A percentile compares a stretch with the other conserved stretches of the same genome.
phyloP scores from a whole-genome alignment of 208 protist species.

The Porcisia hertigi region DNA sequence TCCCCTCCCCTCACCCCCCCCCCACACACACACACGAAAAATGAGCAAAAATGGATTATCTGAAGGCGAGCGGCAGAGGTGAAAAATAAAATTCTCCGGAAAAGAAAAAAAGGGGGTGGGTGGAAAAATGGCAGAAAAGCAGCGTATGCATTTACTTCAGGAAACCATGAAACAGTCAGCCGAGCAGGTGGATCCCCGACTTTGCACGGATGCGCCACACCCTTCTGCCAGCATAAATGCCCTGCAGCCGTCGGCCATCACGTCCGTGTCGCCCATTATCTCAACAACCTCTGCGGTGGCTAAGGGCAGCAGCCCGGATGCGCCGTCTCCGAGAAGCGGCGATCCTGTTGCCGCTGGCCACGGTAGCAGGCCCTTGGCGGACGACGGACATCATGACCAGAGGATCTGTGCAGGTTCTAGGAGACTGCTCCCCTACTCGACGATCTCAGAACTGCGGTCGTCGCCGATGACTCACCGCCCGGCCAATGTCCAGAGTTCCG shows the following conservation, averaged over 20 bases:
- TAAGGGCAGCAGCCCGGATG: neutral
- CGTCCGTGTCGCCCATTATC: neutral
- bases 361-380: neutral
- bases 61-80: no score
- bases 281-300: neutral
- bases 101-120: no score
- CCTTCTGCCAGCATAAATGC: neutral
- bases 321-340: neutral
- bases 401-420: neutral
- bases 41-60: no score
- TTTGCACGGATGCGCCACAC: neutral
- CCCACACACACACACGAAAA: no score
- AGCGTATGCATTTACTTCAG: no score
- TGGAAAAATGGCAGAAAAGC: no score
- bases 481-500: neutral
- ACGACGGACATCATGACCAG: neutral
- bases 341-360: neutral
- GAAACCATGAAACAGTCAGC: neutral
- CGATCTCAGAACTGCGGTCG: neutral
- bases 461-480: neutral
- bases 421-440: neutral
- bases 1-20: no score
- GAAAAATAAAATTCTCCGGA: no score
- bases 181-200: neutral
- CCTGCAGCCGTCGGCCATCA: neutral